Conservation (phyloP, 306 rosid genomes). For the Inga leiocalycina region DNA sequence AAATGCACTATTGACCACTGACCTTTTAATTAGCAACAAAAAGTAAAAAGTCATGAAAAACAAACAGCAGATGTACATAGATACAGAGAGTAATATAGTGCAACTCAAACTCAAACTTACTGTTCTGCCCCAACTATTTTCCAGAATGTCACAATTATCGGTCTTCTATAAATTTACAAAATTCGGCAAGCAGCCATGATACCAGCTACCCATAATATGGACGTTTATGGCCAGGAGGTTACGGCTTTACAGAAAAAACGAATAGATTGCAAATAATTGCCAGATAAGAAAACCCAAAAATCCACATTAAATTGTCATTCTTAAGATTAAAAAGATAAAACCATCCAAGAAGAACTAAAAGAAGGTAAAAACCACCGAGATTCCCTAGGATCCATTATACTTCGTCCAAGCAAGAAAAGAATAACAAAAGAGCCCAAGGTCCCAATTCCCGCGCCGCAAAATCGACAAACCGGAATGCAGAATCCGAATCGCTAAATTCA, state of each 20-base stretch:
- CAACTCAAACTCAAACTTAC: constrained; percentile 17
- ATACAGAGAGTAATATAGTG: not conserved
- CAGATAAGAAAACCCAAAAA: constrained; percentile 7
- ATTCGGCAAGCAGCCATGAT: not conserved
- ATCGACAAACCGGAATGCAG: constrained; percentile 28
- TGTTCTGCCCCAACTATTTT: constrained; percentile 22
- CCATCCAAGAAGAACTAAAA: not conserved
- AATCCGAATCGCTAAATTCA: constrained; percentile 28
- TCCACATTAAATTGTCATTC: not conserved
- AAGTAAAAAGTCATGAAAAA: not conserved
- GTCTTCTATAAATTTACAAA: constrained; percentile 1
- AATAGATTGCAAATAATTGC: constrained; percentile 1
- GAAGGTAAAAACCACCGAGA: not conserved
- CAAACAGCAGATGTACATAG: not conserved
- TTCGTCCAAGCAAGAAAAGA: constrained; percentile 1
- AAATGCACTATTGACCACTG: not conserved
- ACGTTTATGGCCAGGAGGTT: not conserved
- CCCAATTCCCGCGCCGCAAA: constrained; percentile 7
- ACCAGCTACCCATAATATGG: not conserved
- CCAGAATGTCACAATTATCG: constrained; percentile 12
- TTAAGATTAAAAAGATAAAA: not conserved
- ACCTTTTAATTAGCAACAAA: not conserved
- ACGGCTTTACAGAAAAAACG: not conserved
- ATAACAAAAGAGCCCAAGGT: constrained; percentile 19
- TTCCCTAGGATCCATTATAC: constrained; percentile 18